Conservation (phyloP, 176 grass and related monocot species). For the Carex littledalei region DNA sequence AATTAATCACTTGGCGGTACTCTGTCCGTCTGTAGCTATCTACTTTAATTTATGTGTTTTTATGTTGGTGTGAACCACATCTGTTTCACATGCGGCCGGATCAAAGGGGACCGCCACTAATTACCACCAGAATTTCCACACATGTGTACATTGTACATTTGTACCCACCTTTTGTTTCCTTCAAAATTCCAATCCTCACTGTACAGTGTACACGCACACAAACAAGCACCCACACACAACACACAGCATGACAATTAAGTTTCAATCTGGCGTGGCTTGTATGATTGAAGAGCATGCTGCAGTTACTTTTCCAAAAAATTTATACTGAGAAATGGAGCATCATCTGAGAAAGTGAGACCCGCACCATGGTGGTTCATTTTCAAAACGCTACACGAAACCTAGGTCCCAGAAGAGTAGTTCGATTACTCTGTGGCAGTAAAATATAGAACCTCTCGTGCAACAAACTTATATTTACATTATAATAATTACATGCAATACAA, state of each 20-base stretch:
- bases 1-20: no score
- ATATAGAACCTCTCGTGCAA: neutral
- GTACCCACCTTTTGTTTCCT: neutral
- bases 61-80: conserved; percentile 1
- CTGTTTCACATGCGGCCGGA: conserved; percentile 19
- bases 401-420: neutral
- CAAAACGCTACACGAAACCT: neutral
- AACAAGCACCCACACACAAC: neutral
- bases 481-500: neutral
- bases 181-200: neutral
- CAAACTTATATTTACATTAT: neutral
- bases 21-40: neutral
- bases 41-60: neutral
- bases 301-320: neutral
- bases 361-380: neutral
- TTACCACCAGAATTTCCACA: conserved; percentile 6
- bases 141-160: neutral
- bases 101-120: conserved; percentile 26
- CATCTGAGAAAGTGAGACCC: neutral
- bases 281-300: neutral
- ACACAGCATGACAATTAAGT: neutral
- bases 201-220: neutral
- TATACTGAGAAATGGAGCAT: neutral
- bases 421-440: neutral
- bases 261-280: neutral